Base-by-base conservation (phyloP, 2,329 filamentous ascomycete genomes). In the Neonectria coccinea region DNA sequence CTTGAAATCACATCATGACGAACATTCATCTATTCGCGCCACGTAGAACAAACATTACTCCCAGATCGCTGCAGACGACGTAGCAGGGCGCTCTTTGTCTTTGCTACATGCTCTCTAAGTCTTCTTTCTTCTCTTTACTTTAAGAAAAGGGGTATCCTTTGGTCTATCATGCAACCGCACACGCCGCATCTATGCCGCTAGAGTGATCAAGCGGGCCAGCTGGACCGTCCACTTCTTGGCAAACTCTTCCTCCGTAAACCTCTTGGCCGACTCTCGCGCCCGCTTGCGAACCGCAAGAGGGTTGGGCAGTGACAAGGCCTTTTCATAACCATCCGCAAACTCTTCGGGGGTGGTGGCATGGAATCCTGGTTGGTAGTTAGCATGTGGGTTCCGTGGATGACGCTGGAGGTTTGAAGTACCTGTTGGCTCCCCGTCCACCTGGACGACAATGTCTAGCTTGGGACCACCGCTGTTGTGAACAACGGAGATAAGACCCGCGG, bases 391-490 rank as follows among this genome's bases (percentile, higher is more conserved):
- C 48, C 16, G 6, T 5, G 27, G 45, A 12, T 18, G 29, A 33
- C 9, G 27, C 10, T 14, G 48, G 48, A 56, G 20, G 42, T 12
- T 20, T 9, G 63, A 76, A 83, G 76, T 79, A 93, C 92, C 92
- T 33, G 92, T 97, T 11, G 91, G 89, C 68, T 91, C 82, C 4
- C 92, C 93, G 68, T 96, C 90, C 39, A 96, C 82, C 11, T 92
- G 86, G 10, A 93, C 87, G 16, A 98, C 95, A 70, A 99, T 99
- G 76, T 99, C 96, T 67, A 93, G 80, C 79, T 96, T 97, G 2
- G 96, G 96, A 0, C 96, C 96, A 9, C 95, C 96, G 55, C 92
- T 96, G 78, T 97, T 85, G 74, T 99, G 96, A 9, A 98, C 96
- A 0, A 99, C 94, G 5, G 91, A 90, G 62, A 99, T 94, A 62